A percentile compares a stretch with the other conserved stretches of the same genome.
These are phyloP conservation scores for Diaporthe ilicicola DNA, from an alignment of 2,329 filamentous ascomycete genomes.

Conservation along the genomic window DNA sequence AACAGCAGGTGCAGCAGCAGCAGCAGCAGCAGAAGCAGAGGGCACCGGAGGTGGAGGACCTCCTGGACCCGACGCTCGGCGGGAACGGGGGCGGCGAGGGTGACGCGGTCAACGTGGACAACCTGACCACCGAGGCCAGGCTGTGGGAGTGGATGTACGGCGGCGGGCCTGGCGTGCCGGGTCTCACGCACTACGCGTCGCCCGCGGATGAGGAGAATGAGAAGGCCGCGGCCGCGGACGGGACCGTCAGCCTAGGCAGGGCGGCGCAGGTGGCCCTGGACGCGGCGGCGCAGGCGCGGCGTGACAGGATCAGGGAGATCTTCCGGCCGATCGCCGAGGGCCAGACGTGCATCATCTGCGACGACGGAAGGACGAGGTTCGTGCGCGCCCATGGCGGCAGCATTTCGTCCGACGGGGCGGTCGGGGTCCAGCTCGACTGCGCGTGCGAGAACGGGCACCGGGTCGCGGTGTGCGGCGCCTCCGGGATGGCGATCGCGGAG, in stretches of 20 bases:
- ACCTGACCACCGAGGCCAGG: constrained; percentile 61
- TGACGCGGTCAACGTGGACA: constrained; percentile 29
- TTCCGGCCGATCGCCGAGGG: constrained; percentile 47
- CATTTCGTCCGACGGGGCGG: background rate
- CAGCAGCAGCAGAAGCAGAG: background rate
- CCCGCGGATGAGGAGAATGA: constrained; percentile 13
- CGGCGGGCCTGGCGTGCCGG: constrained; percentile 54
- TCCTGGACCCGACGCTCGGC: constrained; percentile 10
- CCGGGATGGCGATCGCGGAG: constrained; percentile 61
- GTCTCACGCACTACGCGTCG: constrained; percentile 42
- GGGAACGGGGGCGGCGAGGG: constrained; percentile 28
- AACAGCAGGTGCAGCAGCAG: constrained; percentile 31
- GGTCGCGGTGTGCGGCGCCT: constrained; percentile 56
- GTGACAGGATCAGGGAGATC: constrained; percentile 43
- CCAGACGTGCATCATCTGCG: constrained; percentile 60
- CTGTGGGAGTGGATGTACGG: constrained; percentile 70
- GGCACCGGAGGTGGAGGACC: background rate
- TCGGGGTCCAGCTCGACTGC: constrained; percentile 31
- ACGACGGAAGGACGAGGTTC: constrained; percentile 36
- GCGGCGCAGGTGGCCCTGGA: constrained; percentile 14
- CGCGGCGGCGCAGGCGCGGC: constrained; percentile 9
- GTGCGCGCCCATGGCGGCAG: background rate
- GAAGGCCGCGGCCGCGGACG: constrained; percentile 21
- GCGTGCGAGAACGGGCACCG: constrained; percentile 47
- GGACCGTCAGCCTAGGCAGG: background rate